Base-by-base conservation (phyloP, 768 basidiomycete species). In the Cyclocybe cylindracea region DNA sequence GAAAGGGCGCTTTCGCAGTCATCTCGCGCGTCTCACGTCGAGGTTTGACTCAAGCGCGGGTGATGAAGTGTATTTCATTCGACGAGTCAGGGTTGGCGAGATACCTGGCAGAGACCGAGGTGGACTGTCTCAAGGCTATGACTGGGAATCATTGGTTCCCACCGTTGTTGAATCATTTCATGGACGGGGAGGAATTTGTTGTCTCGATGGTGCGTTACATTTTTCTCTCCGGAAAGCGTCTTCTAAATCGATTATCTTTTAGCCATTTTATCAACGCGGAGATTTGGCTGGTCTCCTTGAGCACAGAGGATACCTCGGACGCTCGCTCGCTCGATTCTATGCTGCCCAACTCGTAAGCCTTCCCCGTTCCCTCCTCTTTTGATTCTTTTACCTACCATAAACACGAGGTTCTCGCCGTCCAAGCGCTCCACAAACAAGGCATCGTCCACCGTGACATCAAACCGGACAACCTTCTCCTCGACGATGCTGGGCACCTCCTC, bases 371-470 rank as follows among this genome's bases (percentile, higher is more conserved):
- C 32, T 33, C 16, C 24, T 16, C n/a, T 47, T 43, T 7, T 18
- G 8, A 10, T 4, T 16, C 18, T 33, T n/a, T 47, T 16, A 13
- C 18, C 19, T 10, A 5, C 14, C 32, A 10, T 34, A 33, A 33
- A 11, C 18, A 34, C 19, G 38, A 74, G 72, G 51, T 69, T 10
- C 53, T 71, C 14, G 71, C 65, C 24, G 63, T 72, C 11, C 62
- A 66, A 19, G 54, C 46, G 11, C 63, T 74, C 3, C 71, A 74
- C 57, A 59, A 66, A 42, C 51, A 52, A 10, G 69, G 70, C 7
- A 70, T 73, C 29, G 55, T 71, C 29, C 71, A 73, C 50, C 59
- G 70, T 2, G 71, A 73, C 50, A 61, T 73, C 58, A 73, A 73
- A 56, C 60, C 70, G 5, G 67, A 66, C 52, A 73, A 71, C 51